phyloP scores from a whole-genome alignment of 768 basidiomycete genomes.

The Fibroporia radiculosa region DNA sequence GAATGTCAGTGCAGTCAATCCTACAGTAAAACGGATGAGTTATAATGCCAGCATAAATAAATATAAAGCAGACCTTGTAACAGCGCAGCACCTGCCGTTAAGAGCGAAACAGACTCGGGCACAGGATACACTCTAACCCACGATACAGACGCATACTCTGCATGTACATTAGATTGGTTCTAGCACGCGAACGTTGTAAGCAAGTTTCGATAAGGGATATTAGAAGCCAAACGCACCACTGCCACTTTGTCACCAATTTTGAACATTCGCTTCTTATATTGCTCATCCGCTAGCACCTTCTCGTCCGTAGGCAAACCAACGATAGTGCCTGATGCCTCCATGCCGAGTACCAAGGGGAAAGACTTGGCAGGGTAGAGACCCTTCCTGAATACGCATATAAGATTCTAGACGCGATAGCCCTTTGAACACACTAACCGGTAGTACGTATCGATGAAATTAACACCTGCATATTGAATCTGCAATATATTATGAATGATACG shows the following conservation, averaged over 20 bases:
- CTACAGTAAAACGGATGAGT: slow-evolving; percentile 1
- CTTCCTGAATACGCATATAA: slow-evolving; percentile 25
- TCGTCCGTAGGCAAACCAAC: slow-evolving; percentile 65
- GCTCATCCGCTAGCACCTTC: slow-evolving; percentile 47
- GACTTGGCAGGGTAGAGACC: slow-evolving; percentile 55
- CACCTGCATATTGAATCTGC: slow-evolving; percentile 34
- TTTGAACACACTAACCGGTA: slow-evolving; percentile 44
- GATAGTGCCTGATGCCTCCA: slow-evolving; percentile 73
- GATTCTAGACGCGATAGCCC: not conserved
- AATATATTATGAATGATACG: not conserved
- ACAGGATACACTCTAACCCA: slow-evolving; percentile 59
- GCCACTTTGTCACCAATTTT: slow-evolving; percentile 67
- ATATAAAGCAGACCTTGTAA: slow-evolving; percentile 43
- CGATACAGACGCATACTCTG: slow-evolving; percentile 64
- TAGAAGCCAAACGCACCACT: slow-evolving; percentile 32
- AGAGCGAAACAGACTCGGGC: slow-evolving; percentile 51
- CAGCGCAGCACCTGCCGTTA: slow-evolving; percentile 56
- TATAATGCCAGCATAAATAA: not conserved
- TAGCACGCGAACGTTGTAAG: not conserved
- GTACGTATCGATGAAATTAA: slow-evolving; percentile 89
- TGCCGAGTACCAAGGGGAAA: slow-evolving; percentile 66
- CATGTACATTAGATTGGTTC: slow-evolving; percentile 39
- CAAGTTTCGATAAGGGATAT: slow-evolving; percentile 28
- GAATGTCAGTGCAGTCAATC: slow-evolving; percentile 69
- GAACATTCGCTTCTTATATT: slow-evolving; percentile 58